These are phyloP conservation scores for Trichoderma sp. DNA, from an alignment of 2,329 filamentous ascomycete species.

Conservation along the genomic window DNA sequence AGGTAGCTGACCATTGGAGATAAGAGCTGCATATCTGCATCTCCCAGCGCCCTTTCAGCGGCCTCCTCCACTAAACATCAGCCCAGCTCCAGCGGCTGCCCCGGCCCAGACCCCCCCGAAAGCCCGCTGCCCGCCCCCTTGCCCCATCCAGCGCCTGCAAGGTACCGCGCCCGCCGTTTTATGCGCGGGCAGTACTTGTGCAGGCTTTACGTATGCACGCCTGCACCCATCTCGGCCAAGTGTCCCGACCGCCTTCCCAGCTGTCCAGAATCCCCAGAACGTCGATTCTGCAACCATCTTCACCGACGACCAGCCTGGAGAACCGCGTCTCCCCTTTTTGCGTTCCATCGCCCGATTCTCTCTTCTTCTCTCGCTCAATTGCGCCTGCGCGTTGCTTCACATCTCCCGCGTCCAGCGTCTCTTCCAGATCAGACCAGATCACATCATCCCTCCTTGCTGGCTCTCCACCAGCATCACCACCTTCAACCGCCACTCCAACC, in stretches of 20 bases:
- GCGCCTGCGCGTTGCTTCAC: slow-evolving; percentile 5
- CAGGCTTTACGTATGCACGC: slow-evolving; percentile 9
- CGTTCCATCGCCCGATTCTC: background rate
- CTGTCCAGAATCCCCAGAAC: slow-evolving; percentile 19
- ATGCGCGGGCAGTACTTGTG: background rate
- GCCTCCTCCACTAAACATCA: slow-evolving; percentile 3
- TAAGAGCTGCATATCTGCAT: slow-evolving; percentile 1
- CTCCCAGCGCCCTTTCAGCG: background rate
- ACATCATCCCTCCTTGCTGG: background rate
- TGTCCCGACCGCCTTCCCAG: slow-evolving; percentile 22
- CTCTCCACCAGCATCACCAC: background rate
- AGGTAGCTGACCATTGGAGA: background rate
- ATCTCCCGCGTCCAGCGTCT: slow-evolving; percentile 4
- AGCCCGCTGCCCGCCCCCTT: background rate
- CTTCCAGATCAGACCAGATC: background rate
- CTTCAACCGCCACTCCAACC: background rate
- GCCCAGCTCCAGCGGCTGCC: slow-evolving; percentile 8
- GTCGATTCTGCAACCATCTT: slow-evolving; percentile 23
- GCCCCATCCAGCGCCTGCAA: background rate
- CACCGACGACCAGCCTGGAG: slow-evolving; percentile 12
- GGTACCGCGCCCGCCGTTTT: background rate
- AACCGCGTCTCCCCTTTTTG: background rate
- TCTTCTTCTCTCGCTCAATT: slow-evolving; percentile 12
- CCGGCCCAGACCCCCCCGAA: slow-evolving; percentile 1
- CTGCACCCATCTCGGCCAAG: slow-evolving; percentile 15